These are phyloP conservation scores for Amanita fuliginea DNA, from an alignment of 768 basidiomycete genomes.

Conservation along the genomic window DNA sequence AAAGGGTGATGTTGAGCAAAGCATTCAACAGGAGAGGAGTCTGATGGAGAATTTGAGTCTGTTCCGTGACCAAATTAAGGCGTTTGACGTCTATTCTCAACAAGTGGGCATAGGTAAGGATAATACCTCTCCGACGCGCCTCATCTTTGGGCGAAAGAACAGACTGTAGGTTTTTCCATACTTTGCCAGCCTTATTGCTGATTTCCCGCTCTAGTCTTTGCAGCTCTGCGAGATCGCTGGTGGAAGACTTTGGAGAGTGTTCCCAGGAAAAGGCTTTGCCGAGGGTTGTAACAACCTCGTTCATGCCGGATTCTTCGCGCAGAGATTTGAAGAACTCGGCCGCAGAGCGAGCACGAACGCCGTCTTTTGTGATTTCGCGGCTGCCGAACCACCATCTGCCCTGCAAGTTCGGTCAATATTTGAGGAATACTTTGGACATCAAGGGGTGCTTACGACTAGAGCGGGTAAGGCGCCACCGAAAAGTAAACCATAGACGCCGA, in stretches of 20 bases:
- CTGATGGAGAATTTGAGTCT: conserved; percentile 58
- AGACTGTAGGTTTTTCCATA: conserved; percentile 39
- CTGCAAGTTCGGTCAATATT: conserved; percentile 19
- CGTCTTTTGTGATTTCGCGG: conserved; percentile 84
- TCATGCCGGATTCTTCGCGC: conserved; percentile 67
- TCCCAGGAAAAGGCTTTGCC: conserved; percentile 59
- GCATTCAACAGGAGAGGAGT: conserved; percentile 68
- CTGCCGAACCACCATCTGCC: conserved; percentile 98
- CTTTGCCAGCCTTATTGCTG: conserved; percentile 31
- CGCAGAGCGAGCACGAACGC: conserved; percentile 71
- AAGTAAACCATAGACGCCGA: conserved; percentile 79
- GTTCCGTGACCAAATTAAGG: conserved; percentile 54
- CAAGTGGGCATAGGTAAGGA: conserved; percentile 79
- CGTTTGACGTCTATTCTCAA: conserved; percentile 52
- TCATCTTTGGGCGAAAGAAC: conserved; percentile 24
- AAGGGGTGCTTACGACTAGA: conserved; percentile 53
- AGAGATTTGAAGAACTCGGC: conserved; percentile 80
- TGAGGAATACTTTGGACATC: background rate
- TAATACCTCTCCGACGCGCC: conserved; percentile 43
- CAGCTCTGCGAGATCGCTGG: conserved; percentile 28
- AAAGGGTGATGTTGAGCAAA: conserved; percentile 68
- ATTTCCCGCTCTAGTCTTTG: conserved; percentile 37
- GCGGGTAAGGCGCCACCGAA: conserved; percentile 81
- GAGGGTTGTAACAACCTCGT: conserved; percentile 63
- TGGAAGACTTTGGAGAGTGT: conserved; percentile 15